phyloP scores from a whole-genome alignment of 176 grass and related monocot species.

The Tillandsia leiboldiana region DNA sequence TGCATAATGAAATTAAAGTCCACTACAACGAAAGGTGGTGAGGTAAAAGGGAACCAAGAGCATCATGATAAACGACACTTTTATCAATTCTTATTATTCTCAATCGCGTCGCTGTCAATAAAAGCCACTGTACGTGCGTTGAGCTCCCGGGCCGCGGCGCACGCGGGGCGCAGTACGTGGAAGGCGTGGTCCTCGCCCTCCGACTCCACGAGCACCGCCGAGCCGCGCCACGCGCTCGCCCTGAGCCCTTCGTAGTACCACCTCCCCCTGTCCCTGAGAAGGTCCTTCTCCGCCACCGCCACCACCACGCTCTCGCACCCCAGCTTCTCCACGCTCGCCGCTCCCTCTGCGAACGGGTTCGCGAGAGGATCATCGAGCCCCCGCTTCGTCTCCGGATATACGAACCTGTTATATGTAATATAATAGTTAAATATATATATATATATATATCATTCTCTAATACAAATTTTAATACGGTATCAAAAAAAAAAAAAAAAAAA shows the following conservation, averaged over 20 bases:
- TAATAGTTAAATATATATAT: too few species aligned
- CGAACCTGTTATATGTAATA: background rate
- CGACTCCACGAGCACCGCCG: constrained; percentile 42
- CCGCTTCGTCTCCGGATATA: constrained; percentile 32
- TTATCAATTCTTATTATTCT: background rate
- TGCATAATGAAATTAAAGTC: too few species aligned
- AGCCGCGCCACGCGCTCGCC: constrained; percentile 35
- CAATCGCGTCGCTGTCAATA: background rate
- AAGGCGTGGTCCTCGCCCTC: constrained; percentile 49
- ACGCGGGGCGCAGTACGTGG: constrained; percentile 32
- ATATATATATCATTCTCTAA: too few species aligned
- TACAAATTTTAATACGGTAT: too few species aligned
- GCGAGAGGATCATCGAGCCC: constrained; percentile 56
- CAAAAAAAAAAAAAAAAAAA: too few species aligned
- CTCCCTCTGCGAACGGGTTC: constrained; percentile 60
- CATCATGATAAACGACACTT: too few species aligned
- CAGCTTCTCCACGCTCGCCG: constrained; percentile 40
- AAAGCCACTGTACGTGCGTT: background rate
- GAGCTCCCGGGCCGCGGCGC: constrained; percentile 22
- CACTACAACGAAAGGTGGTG: too few species aligned
- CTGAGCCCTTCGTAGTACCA: constrained; percentile 57
- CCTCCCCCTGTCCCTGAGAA: constrained; percentile 55
- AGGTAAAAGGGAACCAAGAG: too few species aligned
- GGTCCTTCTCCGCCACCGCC: constrained; percentile 67
- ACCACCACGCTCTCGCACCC: constrained; percentile 45